Evolutionary conservation across 192 early-diverging fungal species (phyloP).

Genomic region (Neocallimastix lanati): DNA sequence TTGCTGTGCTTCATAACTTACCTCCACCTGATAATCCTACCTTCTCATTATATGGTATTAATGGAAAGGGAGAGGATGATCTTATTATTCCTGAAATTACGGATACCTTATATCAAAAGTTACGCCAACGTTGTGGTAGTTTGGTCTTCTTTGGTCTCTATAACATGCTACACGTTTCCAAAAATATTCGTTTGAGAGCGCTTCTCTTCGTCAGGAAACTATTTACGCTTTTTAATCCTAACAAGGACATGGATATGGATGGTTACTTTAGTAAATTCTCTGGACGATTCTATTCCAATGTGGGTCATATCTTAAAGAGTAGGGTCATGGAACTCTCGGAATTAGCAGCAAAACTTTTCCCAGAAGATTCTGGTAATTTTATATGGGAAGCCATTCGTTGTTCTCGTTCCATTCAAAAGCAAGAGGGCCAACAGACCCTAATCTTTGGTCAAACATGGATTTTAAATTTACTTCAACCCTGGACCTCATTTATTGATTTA

Average conservation of each 20-base stretch:
- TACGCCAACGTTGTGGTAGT: conserved; percentile 20
- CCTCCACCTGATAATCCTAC: not conserved
- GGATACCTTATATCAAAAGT: conserved; percentile 7
- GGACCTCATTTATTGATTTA: conserved; percentile 18
- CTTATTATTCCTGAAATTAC: conserved; percentile 14
- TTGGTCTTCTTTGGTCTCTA: conserved; percentile 24
- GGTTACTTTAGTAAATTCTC: conserved; percentile 6
- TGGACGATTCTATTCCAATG: conserved; percentile 13
- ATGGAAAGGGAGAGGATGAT: conserved; percentile 5
- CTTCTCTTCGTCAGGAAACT: conserved; percentile 14
- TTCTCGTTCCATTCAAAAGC: conserved; percentile 7
- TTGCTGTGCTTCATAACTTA: conserved; percentile 5
- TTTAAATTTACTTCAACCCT: conserved; percentile 20
- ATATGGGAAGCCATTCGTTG: conserved; percentile 29
- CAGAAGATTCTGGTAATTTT: conserved; percentile 16
- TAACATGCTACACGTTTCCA: conserved; percentile 15
- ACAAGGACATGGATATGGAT: conserved; percentile 7
- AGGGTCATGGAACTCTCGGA: conserved; percentile 10
- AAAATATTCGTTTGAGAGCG: conserved; percentile 15
- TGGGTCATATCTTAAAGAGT: conserved; percentile 1
- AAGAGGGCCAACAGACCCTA: conserved; percentile 5
- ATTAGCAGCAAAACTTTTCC: conserved; percentile 15
- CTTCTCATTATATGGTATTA: conserved; percentile 3
- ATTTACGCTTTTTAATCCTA: not conserved
- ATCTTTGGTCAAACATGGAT: conserved; percentile 15